phyloP scores from a whole-genome alignment of 2,329 filamentous ascomycete genomes.

The Botryotinia narcissicola region DNA sequence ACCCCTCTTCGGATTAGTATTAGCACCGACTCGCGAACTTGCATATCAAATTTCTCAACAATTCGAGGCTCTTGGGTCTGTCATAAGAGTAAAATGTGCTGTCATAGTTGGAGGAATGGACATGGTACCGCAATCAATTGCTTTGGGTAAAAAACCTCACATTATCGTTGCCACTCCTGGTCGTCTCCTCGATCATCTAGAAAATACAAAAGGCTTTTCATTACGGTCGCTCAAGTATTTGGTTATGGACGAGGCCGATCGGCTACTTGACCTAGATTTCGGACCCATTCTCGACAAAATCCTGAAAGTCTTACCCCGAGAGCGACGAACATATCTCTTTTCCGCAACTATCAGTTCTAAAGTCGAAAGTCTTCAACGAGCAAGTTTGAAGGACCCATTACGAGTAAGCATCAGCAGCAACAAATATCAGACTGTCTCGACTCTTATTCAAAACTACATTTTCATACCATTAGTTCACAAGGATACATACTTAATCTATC shows the following conservation, averaged over 20 bases:
- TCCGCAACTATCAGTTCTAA: slow-evolving; percentile 93
- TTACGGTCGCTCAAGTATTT: slow-evolving; percentile 79
- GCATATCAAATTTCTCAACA: slow-evolving; percentile 87
- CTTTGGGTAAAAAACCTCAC: slow-evolving; percentile 93
- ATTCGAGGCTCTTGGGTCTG: slow-evolving; percentile 81
- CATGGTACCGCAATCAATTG: slow-evolving; percentile 88
- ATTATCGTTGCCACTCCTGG: slow-evolving; percentile 91
- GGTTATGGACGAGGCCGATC: slow-evolving; percentile 93
- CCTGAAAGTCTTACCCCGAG: slow-evolving; percentile 78
- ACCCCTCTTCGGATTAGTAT: slow-evolving; percentile 79
- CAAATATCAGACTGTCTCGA: slow-evolving; percentile 90
- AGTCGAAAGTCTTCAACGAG: slow-evolving; percentile 87
- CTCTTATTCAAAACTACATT: slow-evolving; percentile 79
- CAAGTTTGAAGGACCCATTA: slow-evolving; percentile 80
- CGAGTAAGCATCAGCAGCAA: slow-evolving; percentile 77
- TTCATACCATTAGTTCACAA: slow-evolving; percentile 86
- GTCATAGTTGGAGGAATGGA: slow-evolving; percentile 93
- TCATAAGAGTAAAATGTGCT: slow-evolving; percentile 83
- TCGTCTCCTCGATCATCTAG: slow-evolving; percentile 83
- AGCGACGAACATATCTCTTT: slow-evolving; percentile 82
- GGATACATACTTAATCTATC: slow-evolving; percentile 82
- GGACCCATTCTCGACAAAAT: slow-evolving; percentile 91
- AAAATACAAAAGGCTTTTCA: slow-evolving; percentile 96
- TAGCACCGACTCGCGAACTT: slow-evolving; percentile 90
- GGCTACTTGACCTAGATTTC: slow-evolving; percentile 90